phyloP scores from a whole-genome alignment of 176 grass and related monocot species.

The Cocos nucifera region DNA sequence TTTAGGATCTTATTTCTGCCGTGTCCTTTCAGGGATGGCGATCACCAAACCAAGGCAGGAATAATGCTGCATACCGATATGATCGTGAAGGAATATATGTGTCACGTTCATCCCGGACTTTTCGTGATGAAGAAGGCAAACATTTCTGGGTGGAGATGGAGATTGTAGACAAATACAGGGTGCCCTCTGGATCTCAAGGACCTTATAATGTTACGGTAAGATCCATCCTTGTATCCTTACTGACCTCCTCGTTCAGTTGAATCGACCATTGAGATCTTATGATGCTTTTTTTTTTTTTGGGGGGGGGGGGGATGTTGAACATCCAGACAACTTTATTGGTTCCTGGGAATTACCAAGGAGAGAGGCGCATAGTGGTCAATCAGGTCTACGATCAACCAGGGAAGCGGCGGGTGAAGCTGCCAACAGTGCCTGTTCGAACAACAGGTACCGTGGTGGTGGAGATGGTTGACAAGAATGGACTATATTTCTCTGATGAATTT shows the following conservation, averaged over 20 bases:
- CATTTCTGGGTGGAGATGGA: constrained; percentile 90
- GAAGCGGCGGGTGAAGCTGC: constrained; percentile 70
- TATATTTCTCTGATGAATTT: constrained; percentile 89
- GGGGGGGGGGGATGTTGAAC: too few relatives aligned
- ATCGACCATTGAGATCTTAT: constrained; percentile 12
- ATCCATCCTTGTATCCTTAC: background rate
- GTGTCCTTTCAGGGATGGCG: constrained; percentile 68
- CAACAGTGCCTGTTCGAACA: constrained; percentile 92
- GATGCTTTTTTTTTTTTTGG: constrained; percentile 11
- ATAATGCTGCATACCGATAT: constrained; percentile 60
- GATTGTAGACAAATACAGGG: constrained; percentile 77
- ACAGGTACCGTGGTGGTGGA: constrained; percentile 73
- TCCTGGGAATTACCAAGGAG: constrained; percentile 94
- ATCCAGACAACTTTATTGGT: constrained; percentile 83
- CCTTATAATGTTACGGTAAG: constrained; percentile 94
- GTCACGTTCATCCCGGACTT: constrained; percentile 52
- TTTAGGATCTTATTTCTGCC: constrained; percentile 1
- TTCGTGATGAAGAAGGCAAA: constrained; percentile 87
- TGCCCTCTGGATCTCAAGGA: constrained; percentile 73
- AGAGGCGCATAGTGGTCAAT: constrained; percentile 56
- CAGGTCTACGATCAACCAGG: constrained; percentile 53
- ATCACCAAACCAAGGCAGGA: constrained; percentile 72
- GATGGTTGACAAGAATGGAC: constrained; percentile 87
- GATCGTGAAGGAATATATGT: constrained; percentile 69
- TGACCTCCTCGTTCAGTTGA: background rate